Evolutionary conservation across 768 basidiomycete species (phyloP).

Genomic region (Strobilomyces confusus): DNA sequence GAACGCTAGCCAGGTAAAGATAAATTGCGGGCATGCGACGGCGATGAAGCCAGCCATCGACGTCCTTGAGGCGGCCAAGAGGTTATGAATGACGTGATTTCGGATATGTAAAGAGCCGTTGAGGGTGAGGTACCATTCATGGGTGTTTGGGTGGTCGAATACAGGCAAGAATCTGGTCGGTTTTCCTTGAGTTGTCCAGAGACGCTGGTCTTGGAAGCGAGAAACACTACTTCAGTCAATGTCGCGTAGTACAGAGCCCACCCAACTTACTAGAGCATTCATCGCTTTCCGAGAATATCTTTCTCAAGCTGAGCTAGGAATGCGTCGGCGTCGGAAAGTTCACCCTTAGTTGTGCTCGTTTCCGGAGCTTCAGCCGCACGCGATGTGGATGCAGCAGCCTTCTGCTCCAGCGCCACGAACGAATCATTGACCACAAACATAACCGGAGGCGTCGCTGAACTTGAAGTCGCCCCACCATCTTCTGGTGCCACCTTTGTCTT

Average conservation of each 20-base stretch:
- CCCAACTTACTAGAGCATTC: neutral
- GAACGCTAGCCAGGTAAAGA: constrained; percentile 27
- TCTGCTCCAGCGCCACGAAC: constrained; percentile 47
- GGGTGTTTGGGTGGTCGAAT: constrained; percentile 41
- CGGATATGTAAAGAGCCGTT: constrained; percentile 38
- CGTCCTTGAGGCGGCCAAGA: constrained; percentile 38
- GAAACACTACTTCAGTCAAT: constrained; percentile 7
- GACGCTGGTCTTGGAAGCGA: constrained; percentile 41
- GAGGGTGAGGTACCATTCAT: constrained; percentile 28
- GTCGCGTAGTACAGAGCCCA: neutral
- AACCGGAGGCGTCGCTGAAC: neutral
- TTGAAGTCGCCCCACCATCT: constrained; percentile 3
- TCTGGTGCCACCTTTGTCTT: constrained; percentile 38
- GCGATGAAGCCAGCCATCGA: constrained; percentile 42
- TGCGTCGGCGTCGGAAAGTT: constrained; percentile 42
- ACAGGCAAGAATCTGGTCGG: constrained; percentile 38
- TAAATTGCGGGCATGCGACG: constrained; percentile 51
- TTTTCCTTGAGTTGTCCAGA: constrained; percentile 50
- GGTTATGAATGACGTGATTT: constrained; percentile 48
- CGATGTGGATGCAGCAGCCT: constrained; percentile 15
- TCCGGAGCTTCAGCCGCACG: constrained; percentile 25
- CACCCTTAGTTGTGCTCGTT: constrained; percentile 19
- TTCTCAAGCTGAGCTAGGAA: constrained; percentile 65
- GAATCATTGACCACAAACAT: constrained; percentile 37
- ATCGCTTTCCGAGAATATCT: constrained; percentile 43